Evolutionary conservation across 2,329 filamentous ascomycete species (phyloP), one percentile per base, ranked within the genome.

Genomic region (Aspergillus udagawae): DNA sequence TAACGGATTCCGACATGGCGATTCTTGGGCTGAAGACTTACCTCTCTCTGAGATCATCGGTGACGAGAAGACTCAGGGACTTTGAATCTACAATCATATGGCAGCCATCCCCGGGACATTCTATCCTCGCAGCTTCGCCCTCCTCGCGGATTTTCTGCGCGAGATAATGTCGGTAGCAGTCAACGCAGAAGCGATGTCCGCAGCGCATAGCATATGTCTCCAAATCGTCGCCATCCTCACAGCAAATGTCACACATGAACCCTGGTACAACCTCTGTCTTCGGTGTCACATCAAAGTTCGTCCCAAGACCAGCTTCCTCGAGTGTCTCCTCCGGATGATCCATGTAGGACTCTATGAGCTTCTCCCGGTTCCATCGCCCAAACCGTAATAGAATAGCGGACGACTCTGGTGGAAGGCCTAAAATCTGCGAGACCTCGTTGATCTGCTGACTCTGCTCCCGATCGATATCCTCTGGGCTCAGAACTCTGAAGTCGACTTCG

Each of bases 201-300:
- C 94, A 99, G 70, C 91, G 96, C 84, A 99, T 91, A 27, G 93
- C 91, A 75, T 97, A 97, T 2, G 90, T 92, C 71, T 90, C 74
- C 21, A 97, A 77, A 1, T 84, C 86, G 0, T 86, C 81, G 21
- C 84, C 88, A 63, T 99, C 94, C 68, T 97, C 92, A 74, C 90
- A 97, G 78, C 94, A 99, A 63, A 99, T 99, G 60, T 96, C 92
- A 76, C 94, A 99, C 67, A 84, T 81, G 73, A 99, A 99, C 8
- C 87, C 91, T 14, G 85, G 81, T 20, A 93, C 78, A 17, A 81
- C 78, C 70, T 92, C 84, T 3, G 95, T 82, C 68, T 84, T 87
- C 1, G 90, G 89, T 10, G 83, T 80, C 10, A 78, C 78, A 1
- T 78, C 77, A n/a, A 83, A 80, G 59, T 80, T 85, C 54, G 86